Conservation (phyloP, 257 asterid species). For the Jacaranda mimosifolia region DNA sequence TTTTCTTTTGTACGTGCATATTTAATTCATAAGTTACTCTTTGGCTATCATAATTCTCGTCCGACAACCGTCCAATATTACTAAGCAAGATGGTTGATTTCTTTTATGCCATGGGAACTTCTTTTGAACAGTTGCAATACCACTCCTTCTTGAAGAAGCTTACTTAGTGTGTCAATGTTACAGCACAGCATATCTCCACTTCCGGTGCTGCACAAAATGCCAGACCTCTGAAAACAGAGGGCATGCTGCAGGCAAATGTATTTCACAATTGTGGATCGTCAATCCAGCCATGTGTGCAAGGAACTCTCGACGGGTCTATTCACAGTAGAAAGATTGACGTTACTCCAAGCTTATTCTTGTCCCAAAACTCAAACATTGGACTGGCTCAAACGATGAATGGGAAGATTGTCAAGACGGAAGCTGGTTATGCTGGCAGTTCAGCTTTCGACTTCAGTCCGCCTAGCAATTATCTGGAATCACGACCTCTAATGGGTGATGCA, state of each 20-base stretch:
- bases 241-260: constrained; percentile 53
- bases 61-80: background rate
- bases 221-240: constrained; percentile 56
- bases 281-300: constrained; percentile 55
- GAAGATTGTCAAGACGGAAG: constrained; percentile 65
- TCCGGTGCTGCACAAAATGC: constrained; percentile 53
- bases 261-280: constrained; percentile 55
- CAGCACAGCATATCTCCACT: constrained; percentile 68
- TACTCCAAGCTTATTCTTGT: constrained; percentile 57
- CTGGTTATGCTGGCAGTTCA: constrained; percentile 62
- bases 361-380: constrained; percentile 62
- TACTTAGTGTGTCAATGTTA: constrained; percentile 33
- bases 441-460: constrained; percentile 62
- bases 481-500: constrained; percentile 68
- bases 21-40: background rate
- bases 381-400: constrained; percentile 58
- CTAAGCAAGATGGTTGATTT: background rate
- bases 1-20: too few relatives aligned
- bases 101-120: background rate
- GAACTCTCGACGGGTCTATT: constrained; percentile 51
- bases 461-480: constrained; percentile 64
- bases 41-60: background rate
- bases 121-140: background rate
- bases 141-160: constrained; percentile 14
- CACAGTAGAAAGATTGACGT: constrained; percentile 54